Percentiles rank a stretch among this genome's conserved stretches.
Evolutionary conservation across 202 grass and related monocot species (phyloP).

Genomic region (Eragrostis tef): DNA sequence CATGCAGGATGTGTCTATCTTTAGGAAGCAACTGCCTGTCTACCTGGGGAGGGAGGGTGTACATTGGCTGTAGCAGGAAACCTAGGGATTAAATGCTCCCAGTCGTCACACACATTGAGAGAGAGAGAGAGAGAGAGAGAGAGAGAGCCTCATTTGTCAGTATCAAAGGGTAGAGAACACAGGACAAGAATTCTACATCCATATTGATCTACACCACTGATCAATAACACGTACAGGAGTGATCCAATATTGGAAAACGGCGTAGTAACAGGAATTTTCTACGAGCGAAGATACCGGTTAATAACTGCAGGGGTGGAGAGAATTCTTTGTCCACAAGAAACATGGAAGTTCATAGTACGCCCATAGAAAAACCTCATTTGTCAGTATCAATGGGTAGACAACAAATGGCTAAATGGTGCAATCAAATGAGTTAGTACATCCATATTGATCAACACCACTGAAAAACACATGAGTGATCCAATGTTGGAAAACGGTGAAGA

Average conservation of each 20-base stretch:
- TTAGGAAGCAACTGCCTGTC: conserved; percentile 44
- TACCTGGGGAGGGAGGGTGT: conserved; percentile 27
- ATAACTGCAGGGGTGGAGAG: too few relatives aligned
- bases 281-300: too few relatives aligned
- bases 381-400: not conserved
- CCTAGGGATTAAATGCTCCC: conserved; percentile 59
- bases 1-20: conserved; percentile 6
- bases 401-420: not conserved
- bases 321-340: conserved; percentile 41
- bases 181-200: too few relatives aligned
- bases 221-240: too few relatives aligned
- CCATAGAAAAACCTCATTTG: conserved; percentile 11
- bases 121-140: not conserved
- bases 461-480: not conserved
- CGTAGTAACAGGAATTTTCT: too few relatives aligned
- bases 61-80: conserved; percentile 49
- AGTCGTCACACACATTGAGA: conserved; percentile 41
- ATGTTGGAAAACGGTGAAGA: not conserved
- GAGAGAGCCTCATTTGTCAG: conserved; percentile 2
- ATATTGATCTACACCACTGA: too few relatives aligned
- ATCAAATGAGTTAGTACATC: not conserved
- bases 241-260: too few relatives aligned
- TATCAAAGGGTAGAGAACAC: not conserved
- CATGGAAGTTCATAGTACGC: conserved; percentile 31
- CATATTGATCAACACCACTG: not conserved